phyloP scores from a whole-genome alignment of 805 yeast genomes.

The Yamadazyma nakazawae region DNA sequence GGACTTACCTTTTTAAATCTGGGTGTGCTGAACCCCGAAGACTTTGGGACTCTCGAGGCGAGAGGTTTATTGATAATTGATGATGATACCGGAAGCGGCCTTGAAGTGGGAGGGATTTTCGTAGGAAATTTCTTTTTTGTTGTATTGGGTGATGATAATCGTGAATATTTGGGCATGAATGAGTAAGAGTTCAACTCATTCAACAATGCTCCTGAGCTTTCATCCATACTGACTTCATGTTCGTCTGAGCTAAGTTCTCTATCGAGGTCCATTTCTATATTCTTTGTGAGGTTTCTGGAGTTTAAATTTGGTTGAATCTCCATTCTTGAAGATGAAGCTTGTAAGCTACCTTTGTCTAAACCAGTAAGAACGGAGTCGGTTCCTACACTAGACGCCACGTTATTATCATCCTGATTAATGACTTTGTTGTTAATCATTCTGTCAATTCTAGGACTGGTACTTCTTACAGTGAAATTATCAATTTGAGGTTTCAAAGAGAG shows the following conservation, averaged over 20 bases:
- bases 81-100: not conserved
- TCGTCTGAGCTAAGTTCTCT: conserved; percentile 14
- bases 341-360: conserved; percentile 13
- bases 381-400: conserved; percentile 15
- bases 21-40: conserved; percentile 3
- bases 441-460: conserved; percentile 6
- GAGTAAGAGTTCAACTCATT: conserved; percentile 18
- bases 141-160: not conserved
- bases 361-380: conserved; percentile 13
- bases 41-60: not conserved
- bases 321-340: conserved; percentile 11
- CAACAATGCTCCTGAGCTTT: conserved; percentile 17
- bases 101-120: not conserved
- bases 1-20: not conserved
- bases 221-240: conserved; percentile 13
- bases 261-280: conserved; percentile 11
- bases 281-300: not conserved
- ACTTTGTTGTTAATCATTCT: not conserved
- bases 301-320: conserved; percentile 2
- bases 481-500: conserved; percentile 7
- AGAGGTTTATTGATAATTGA: not conserved
- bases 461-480: conserved; percentile 6
- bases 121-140: not conserved
- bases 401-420: conserved; percentile 8
- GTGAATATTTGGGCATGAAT: conserved; percentile 5